Evolutionary conservation across 1,284 basidiomycete genomes (phyloP), one percentile per base, ranked within the genome.

Genomic region (Ustilago trichophora): DNA sequence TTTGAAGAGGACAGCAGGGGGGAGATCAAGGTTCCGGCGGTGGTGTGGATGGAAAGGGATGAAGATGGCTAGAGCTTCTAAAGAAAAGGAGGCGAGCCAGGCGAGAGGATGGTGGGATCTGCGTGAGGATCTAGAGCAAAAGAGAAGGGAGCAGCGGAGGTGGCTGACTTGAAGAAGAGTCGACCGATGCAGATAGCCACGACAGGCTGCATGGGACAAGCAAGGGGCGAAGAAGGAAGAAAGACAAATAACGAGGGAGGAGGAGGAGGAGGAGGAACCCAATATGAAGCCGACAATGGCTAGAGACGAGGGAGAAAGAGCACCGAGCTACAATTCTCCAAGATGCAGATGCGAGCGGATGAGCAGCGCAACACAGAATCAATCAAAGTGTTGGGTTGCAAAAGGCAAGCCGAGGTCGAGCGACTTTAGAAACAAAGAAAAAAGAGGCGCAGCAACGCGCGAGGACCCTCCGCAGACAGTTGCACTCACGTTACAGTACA

Each of bases 401-500:
- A n/a, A n/a, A n/a, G n/a, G n/a, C n/a, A n/a, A n/a, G n/a, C n/a
- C n/a, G n/a, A n/a, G n/a, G n/a, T n/a, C n/a, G n/a, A n/a, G n/a
- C n/a, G n/a, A n/a, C n/a, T n/a, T n/a, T n/a, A n/a, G n/a, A n/a
- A n/a, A n/a, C n/a, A n/a, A n/a, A n/a, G n/a, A n/a, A n/a, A n/a
- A n/a, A 34, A 12, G 33, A 34, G n/a, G 46, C 36, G 12, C 27
- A 13, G 11, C 8, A 25, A 15, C 19, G 12, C 12, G 38, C 21
- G 2, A 35, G 34, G 27, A 45, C 47, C 41, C 37, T 40, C 50
- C 50, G 46, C 42, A 54, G 58, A 38, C 35, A 42, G 36, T 44
- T n/a, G n/a, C n/a, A n/a, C n/a, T 50, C 46, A 37, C 54, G 9
- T 34, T 46, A 54, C 31, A 47, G 52, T 63, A 52, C 52, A 56